Base-by-base conservation (phyloP, 208 protist species). In the Strigomonas culicis region DNA sequence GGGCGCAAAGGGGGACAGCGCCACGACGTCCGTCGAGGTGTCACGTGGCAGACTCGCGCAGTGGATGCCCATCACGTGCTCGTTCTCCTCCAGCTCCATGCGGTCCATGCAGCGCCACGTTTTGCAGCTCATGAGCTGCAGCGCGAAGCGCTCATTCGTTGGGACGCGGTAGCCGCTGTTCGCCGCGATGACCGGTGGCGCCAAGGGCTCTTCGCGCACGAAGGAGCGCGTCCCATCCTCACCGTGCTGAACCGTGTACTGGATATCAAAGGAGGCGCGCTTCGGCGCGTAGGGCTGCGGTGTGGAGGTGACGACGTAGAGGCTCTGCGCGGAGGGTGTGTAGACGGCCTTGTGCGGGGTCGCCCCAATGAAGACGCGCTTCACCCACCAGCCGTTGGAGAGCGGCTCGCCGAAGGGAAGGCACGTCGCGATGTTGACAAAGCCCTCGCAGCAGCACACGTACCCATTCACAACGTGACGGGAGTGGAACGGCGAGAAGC, bases 321-420 rank as follows among this genome's bases (percentile, higher is more conserved):
- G 88, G 62, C 81, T 68, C 22, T 79, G 70, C 2, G 79, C 78
- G 3, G 85, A 80, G 2, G 84, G 63, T n/a, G 69, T 70, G 74
- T 96, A 96, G n/a, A 81, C 70, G 61, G 88, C 41, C 50, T 80
- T 79, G 62, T 94, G 90, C 0, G 90, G 90, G 13, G 90, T 96
- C n/a, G 67, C 80, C 7, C 79, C 83, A 21, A 96, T 71, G 6
- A 80, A 75, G 27, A 92, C 73, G 32, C 80, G 79, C 66, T 85
- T 76, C 55, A 84, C 65, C 74, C 81, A 85, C 87, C 90, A 95
- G n/a, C 80, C 79, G 28, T 75, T 25, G 7, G 65, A 64, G 24
- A 72, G 65, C 6, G 68, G 64, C 64, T 77, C 56, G 24, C 79
- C 84, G 58, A 85, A 84, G 1, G 69, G 69, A 49, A 90, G 65